Conservation (phyloP, 2,329 filamentous ascomycete genomes). For the Alternaria conjuncta region DNA sequence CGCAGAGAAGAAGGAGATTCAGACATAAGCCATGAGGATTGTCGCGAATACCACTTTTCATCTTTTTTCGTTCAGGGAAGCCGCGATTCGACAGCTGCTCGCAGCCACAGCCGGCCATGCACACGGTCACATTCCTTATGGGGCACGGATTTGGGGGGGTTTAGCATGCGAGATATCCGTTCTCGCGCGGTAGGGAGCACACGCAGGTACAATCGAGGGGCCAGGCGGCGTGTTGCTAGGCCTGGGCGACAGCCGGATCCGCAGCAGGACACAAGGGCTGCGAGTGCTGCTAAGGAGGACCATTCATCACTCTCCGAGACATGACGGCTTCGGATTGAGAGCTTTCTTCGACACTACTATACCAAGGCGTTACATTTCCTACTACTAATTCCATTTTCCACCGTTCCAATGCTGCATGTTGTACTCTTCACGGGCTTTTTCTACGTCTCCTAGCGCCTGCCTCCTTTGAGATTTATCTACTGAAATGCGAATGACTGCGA, state of each 20-base stretch:
- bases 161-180: constrained; percentile 16
- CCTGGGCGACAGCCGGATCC: not conserved
- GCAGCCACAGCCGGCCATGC: constrained; percentile 3
- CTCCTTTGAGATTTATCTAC: not conserved
- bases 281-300: not conserved
- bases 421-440: not conserved
- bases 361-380: constrained; percentile 3
- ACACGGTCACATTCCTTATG: constrained; percentile 2
- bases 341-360: not conserved
- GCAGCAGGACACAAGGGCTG: not conserved
- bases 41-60: not conserved
- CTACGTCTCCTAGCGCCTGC: not conserved
- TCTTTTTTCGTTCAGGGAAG: not conserved
- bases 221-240: not conserved
- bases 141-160: constrained; percentile 3
- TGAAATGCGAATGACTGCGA: not conserved
- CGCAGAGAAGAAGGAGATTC: constrained; percentile 44
- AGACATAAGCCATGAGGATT: constrained; percentile 25
- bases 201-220: not conserved
- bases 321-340: not conserved
- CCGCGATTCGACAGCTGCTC: constrained; percentile 9
- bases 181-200: not conserved
- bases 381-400: not conserved
- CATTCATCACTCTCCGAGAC: not conserved
- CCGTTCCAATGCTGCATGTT: not conserved